A percentile compares a stretch with the other conserved stretches of the same genome.
Evolutionary conservation across 2,329 filamentous ascomycete genomes (phyloP).

Genomic region (Pezicula carpinea): DNA sequence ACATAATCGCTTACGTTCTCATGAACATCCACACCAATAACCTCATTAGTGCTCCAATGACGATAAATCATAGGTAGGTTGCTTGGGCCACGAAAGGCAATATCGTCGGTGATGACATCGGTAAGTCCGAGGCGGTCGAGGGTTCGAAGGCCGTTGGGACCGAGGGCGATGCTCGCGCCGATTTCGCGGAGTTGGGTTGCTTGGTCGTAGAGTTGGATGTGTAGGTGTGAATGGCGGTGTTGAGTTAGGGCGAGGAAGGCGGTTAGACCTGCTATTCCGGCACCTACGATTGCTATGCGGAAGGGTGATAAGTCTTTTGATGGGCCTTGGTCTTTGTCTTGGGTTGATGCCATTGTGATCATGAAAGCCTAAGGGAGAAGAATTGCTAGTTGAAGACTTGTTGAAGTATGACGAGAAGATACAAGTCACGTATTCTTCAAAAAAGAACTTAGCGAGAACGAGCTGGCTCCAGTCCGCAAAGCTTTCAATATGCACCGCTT

Average conservation of each 20-base stretch:
- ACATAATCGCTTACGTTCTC: constrained; percentile 25
- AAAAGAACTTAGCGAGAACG: too few species aligned
- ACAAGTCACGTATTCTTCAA: too few species aligned
- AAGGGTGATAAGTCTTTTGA: neutral
- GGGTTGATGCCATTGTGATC: neutral
- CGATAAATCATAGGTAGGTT: constrained; percentile 31
- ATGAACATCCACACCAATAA: constrained; percentile 29
- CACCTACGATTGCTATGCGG: constrained; percentile 30
- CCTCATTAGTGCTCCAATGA: constrained; percentile 34
- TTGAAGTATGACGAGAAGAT: too few species aligned
- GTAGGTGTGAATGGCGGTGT: constrained; percentile 21
- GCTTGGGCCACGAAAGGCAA: constrained; percentile 29
- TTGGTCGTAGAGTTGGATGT: constrained; percentile 32
- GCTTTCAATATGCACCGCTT: too few species aligned
- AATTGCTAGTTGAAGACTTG: too few species aligned
- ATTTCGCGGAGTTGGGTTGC: constrained; percentile 32
- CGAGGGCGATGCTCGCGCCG: constrained; percentile 33
- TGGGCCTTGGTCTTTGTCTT: neutral
- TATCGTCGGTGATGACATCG: constrained; percentile 28
- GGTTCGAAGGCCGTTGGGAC: constrained; percentile 33
- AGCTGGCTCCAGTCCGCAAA: too few species aligned
- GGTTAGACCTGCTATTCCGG: constrained; percentile 34
- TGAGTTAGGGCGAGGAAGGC: constrained; percentile 30
- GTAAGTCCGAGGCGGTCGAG: constrained; percentile 31
- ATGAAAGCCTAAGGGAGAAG: too few species aligned